Evolutionary conservation across 441 rosid genomes (phyloP), one percentile per base, ranked within the genome.

Genomic region (Bruguiera hainesii): DNA sequence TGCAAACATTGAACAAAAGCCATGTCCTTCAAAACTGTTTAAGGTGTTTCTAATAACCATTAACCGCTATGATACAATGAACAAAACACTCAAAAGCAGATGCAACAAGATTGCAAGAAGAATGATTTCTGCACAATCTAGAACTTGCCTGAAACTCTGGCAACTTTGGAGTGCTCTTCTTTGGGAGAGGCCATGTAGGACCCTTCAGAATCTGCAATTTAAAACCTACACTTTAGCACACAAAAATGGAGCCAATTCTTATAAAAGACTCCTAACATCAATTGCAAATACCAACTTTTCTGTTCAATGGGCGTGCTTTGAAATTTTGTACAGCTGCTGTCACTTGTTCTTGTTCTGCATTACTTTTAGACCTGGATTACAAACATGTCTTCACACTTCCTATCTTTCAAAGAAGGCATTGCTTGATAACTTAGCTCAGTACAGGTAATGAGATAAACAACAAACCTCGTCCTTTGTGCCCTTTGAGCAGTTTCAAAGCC

Each of bases 301-400:
- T 82, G 80, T 93, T 92, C 66, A 95, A 79, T 42, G 96, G 98
- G 15, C 93, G 89, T 48, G 98, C 97, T 90, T 80, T 96, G 77
- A 89, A 90, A 81, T 84, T 86, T 65, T 74, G 85, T 31, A 73
- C 81, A 26, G 75, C 60, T 59, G 78, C 65, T 29, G 82, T 53
- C 63, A 70, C 77, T 58, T 63, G 70, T 70, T 82, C 89, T 70
- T 71, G 67, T 69, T 82, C 88, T 31, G 72, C 46, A 68, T 55
- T 71, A 58, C 64, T 82, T 81, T 83, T 89, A 39, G 87, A 82
- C 85, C 99, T 96, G 91, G 77, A 77, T 80, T 35, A 51, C 48
- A 64, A 63, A 78, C 28, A 59, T 29, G 66, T 20, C 21, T 42
- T 42, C 48, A 42, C 16, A 42, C 48, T 42, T 11, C 18, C 18